Base-by-base conservation (phyloP, 345 rosid species). In the Bretschneidera sinensis region DNA sequence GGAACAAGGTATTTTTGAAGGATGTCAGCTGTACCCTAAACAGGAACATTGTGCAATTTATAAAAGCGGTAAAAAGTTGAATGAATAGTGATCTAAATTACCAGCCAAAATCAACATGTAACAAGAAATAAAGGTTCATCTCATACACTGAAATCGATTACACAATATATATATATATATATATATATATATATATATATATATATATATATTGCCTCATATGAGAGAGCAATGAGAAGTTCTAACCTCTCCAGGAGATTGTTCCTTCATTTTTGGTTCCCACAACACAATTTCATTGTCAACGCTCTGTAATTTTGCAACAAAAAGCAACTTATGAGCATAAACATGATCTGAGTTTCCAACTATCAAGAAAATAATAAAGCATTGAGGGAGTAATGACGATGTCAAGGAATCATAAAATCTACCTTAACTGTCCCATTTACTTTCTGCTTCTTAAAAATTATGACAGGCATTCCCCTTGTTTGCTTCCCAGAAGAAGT, bases 201-300 rank as follows among this genome's bases (percentile, higher is more conserved):
- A n/a, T n/a, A n/a, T n/a, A n/a, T n/a, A n/a, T 39, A 4, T 11
- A 9, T 11, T 39, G 11, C 10, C 45, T 39, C 15, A 45, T 51
- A 1, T 13, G 3, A 51, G 21, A 31, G 17, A 34, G 24, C 24
- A 54, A 54, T 28, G 16, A 43, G 50, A 54, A 68, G 51, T 56
- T 51, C 74, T 65, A 61, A 92, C 98, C 96, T 92, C 97, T 50
- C 98, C 96, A 17, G 98, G 96, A 66, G 97, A 92, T 69, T 89
- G 95, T 67, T 92, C 98, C 79, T 89, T 89, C 84, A 83, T 81
- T 78, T 83, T 83, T 34, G 98, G 97, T 73, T 87, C 97, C 97
- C 98, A 92, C 63, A 89, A 75, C 68, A 85, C 79, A 68, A 94
- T 87, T 77, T 94, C 99, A 45, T 87, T 94, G 82, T 94, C 99